Percentiles rank a stretch among this genome's conserved stretches.
phyloP scores from a whole-genome alignment of 352 stramenopile species.

The Peronospora belbahrii region DNA sequence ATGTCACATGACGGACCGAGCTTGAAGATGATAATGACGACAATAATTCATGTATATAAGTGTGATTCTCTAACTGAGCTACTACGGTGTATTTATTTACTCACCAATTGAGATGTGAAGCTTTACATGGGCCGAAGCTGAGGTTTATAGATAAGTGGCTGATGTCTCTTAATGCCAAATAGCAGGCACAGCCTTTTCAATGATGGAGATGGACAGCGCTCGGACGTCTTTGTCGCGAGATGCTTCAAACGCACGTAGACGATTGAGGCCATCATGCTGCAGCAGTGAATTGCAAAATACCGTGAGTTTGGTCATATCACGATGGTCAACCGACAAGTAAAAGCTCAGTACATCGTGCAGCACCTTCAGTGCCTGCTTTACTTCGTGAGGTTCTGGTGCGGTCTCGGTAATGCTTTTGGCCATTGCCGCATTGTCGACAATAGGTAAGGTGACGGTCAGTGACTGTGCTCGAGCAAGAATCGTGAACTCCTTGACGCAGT shows the following conservation, averaged over 20 bases:
- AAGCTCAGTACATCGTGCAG: constrained; percentile 66
- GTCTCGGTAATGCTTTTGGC: constrained; percentile 10
- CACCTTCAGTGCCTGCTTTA: constrained; percentile 48
- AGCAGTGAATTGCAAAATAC: constrained; percentile 80
- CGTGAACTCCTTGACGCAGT: constrained; percentile 52
- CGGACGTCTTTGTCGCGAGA: constrained; percentile 46
- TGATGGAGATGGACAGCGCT: constrained; percentile 57
- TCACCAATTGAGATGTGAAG: too few relatives aligned
- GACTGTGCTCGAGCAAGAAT: constrained; percentile 29
- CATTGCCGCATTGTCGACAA: constrained; percentile 3
- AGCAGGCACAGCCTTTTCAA: constrained; percentile 71
- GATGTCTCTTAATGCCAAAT: constrained; percentile 55
- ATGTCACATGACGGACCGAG: neutral
- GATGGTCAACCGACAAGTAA: constrained; percentile 58
- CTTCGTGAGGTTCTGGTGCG: constrained; percentile 19
- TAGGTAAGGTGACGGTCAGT: constrained; percentile 1
- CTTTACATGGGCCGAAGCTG: constrained; percentile 2
- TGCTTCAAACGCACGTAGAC: constrained; percentile 48
- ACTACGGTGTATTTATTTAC: constrained; percentile 14
- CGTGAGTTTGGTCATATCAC: constrained; percentile 74
- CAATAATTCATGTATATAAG: constrained; percentile 8
- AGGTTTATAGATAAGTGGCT: constrained; percentile 13
- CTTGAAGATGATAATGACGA: neutral
- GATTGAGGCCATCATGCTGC: constrained; percentile 62
- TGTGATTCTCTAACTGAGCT: constrained; percentile 5